Evolutionary conservation across 1,139 yeast species (phyloP).

Genomic region (Yamadazyma triangularis): DNA sequence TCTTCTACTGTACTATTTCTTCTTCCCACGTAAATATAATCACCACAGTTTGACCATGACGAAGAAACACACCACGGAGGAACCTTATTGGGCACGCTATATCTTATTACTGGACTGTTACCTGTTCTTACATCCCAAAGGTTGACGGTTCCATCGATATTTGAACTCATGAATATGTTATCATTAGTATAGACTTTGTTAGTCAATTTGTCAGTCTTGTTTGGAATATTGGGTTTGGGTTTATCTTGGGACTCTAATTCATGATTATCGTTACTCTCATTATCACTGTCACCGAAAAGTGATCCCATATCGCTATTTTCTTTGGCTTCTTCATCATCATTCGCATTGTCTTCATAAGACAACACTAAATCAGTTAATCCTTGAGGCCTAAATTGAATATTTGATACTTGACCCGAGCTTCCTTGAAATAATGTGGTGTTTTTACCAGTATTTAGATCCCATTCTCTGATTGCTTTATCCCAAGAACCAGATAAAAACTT

Average conservation of each 20-base stretch:
- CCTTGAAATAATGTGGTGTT: constrained; percentile 44
- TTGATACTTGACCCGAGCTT: constrained; percentile 74
- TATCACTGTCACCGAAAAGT: constrained; percentile 75
- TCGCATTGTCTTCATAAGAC: constrained; percentile 13
- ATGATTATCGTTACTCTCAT: constrained; percentile 17
- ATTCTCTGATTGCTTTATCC: constrained; percentile 73
- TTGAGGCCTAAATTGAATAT: constrained; percentile 72
- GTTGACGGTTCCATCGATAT: constrained; percentile 78
- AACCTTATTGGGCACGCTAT: constrained; percentile 58
- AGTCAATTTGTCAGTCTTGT: constrained; percentile 11
- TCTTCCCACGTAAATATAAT: constrained; percentile 79
- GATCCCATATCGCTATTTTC: constrained; percentile 64
- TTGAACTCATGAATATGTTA: constrained; percentile 67
- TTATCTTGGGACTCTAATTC: constrained; percentile 19
- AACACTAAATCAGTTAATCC: constrained; percentile 45
- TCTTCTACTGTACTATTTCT: constrained; percentile 89
- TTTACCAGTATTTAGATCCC: constrained; percentile 84
- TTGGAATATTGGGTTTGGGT: constrained; percentile 9
- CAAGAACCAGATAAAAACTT: constrained; percentile 80
- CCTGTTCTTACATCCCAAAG: constrained; percentile 75
- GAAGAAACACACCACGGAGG: constrained; percentile 98
- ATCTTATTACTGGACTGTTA: constrained; percentile 39
- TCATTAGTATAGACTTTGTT: constrained; percentile 40
- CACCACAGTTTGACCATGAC: constrained; percentile 86
- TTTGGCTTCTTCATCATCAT: constrained; percentile 25